Conservation (phyloP, 352 stramenopile species). For the Phytophthora idaei region DNA sequence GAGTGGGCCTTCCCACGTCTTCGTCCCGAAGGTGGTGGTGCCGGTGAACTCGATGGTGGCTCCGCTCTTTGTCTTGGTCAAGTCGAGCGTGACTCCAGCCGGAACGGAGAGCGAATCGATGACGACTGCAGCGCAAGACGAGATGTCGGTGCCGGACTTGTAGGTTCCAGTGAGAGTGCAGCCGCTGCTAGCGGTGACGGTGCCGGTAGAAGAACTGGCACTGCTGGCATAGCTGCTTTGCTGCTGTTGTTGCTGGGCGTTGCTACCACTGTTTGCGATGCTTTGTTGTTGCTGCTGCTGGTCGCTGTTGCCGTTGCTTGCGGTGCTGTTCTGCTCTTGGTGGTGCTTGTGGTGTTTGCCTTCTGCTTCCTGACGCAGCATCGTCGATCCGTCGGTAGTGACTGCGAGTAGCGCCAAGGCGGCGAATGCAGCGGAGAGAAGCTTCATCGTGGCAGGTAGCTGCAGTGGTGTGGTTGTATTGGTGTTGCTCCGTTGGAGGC, state of each 20-base stretch:
- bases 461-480: not conserved
- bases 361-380: conserved; percentile 13
- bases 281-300: not conserved
- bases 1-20: conserved; percentile 42
- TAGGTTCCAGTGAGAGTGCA: not conserved
- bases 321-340: conserved; percentile 1
- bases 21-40: conserved; percentile 39
- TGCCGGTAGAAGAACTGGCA: not conserved
- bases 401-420: conserved; percentile 14
- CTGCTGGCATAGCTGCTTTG: not conserved
- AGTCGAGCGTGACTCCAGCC: conserved; percentile 39
- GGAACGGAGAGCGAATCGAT: conserved; percentile 37
- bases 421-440: conserved; percentile 13
- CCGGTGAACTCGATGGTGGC: conserved; percentile 30
- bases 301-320: not conserved
- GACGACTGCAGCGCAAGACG: conserved; percentile 26
- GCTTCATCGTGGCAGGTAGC: not conserved
- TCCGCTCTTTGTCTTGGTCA: conserved; percentile 29
- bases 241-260: not conserved
- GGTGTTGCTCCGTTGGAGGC: not conserved
- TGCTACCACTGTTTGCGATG: not conserved
- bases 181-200: not conserved
- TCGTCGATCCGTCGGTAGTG: conserved; percentile 18
- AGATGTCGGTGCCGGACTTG: conserved; percentile 21
- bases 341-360: not conserved